Evolutionary conservation across 306 rosid species (phyloP).

Genomic region (Abrus precatorius): DNA sequence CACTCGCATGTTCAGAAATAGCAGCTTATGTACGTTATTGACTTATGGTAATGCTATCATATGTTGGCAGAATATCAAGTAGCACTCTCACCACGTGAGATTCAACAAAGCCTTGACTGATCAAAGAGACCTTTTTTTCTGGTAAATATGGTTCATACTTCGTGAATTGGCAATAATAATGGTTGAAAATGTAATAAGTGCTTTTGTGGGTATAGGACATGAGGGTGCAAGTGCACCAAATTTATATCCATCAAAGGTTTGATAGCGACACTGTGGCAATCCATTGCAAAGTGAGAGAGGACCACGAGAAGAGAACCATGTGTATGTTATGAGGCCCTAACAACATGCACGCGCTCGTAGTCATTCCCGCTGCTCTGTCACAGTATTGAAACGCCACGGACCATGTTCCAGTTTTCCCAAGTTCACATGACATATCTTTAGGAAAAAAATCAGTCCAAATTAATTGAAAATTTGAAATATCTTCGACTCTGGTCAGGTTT

Average conservation of each 20-base stretch:
- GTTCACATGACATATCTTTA: not conserved
- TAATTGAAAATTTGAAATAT: not conserved
- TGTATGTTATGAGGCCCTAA: not conserved
- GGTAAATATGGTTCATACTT: not conserved
- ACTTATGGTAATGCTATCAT: no score
- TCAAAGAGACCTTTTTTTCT: not conserved
- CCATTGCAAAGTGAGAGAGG: not conserved
- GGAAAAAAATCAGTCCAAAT: not conserved
- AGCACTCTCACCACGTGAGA: not conserved
- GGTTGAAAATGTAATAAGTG: not conserved
- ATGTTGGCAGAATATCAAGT: not conserved
- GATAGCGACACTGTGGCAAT: not conserved
- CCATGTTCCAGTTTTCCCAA: not conserved
- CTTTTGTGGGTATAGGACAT: not conserved
- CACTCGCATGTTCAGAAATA: no score
- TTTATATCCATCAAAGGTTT: not conserved
- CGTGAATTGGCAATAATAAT: not conserved
- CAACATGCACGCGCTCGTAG: not conserved
- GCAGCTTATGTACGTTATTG: not conserved
- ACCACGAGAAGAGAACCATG: slow-evolving; percentile 24
- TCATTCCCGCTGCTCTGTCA: not conserved
- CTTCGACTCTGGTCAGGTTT: not conserved
- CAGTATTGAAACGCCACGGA: not conserved
- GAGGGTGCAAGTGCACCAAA: not conserved
- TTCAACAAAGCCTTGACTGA: slow-evolving; percentile 1